Evolutionary conservation across 2,329 filamentous ascomycete species (phyloP), one percentile per base, ranked within the genome.

Genomic region (Fusarium oxysporum): DNA sequence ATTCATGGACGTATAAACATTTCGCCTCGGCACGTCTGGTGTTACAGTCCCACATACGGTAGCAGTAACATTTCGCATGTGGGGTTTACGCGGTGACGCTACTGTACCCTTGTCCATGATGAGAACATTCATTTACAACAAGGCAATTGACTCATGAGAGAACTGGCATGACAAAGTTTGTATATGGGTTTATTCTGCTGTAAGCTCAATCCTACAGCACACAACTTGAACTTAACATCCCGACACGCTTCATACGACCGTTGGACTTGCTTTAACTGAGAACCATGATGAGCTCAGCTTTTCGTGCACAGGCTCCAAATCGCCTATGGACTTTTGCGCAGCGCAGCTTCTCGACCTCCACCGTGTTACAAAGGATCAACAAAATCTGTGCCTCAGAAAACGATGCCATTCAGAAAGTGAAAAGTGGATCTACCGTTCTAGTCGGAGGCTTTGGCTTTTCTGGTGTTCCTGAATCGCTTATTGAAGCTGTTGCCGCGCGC

Each of bases 401-500:
- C 35, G 89, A 91, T 75, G 91, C 91, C 16, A 86, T 94, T 69
- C 89, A 90, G 80, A 92, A 95, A 80, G 90, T 96, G 86, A 91
- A 93, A 82, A 86, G 92, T 61, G 88, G 93, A 82, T 87, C 88
- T 10, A 95, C 91, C 1, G 81, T 96, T 4, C 85, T 96, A 16
- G 93, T 92, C 73, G 93, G 93, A 72, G 93, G 93, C 7, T 96
- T 96, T 77, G 93, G 93, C 65, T 90, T 96, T 51, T 95, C 91
- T 75, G 93, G 93, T 74, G 93, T 94, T 25, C 91, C 92, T n/a
- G 92, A 95, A 80, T 93, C 92, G 0, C 86, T 95, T 33, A 95
- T 96, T 77, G 87, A 92, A 6, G 53, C 53, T 33, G 9, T 47
- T 0, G 53, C 38, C 70, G 92, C 87, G 17, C 91, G 89, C 73